These are phyloP conservation scores for Coemansia sp. DNA, from an alignment of 192 early-diverging fungal species.

Conservation along the genomic window DNA sequence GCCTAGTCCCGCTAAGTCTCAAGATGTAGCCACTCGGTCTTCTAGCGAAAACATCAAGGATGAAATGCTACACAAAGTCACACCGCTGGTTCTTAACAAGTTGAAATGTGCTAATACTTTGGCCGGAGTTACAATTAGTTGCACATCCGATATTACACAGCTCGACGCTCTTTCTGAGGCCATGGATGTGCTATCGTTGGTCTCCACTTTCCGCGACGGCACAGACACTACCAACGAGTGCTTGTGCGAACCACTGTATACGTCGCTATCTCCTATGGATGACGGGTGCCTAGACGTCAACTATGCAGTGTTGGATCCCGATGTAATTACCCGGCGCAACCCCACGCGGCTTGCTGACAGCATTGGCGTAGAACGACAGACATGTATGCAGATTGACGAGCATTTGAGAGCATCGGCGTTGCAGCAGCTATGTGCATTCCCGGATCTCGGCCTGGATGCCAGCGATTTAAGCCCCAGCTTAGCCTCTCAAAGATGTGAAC, in stretches of 20 bases:
- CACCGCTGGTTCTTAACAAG: neutral
- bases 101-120: neutral
- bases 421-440: neutral
- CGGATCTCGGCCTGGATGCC: neutral
- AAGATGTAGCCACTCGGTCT: neutral
- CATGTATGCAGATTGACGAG: conserved; percentile 4
- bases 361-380: conserved; percentile 3
- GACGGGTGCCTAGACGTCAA: conserved; percentile 42
- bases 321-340: conserved; percentile 23
- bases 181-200: conserved; percentile 36
- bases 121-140: neutral
- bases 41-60: neutral
- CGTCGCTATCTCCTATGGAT: conserved; percentile 18
- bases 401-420: conserved; percentile 3
- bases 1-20: neutral
- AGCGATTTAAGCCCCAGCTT: neutral
- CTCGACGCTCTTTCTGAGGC: conserved; percentile 12
- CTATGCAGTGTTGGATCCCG: conserved; percentile 35
- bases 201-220: neutral
- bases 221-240: conserved; percentile 20
- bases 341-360: conserved; percentile 21
- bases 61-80: neutral
- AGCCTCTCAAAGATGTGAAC: neutral
- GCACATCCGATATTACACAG: neutral
- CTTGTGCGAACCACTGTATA: conserved; percentile 29